These are phyloP conservation scores for Neofusicoccum kwambonambiense DNA, from an alignment of 2,329 filamentous ascomycete genomes.

Conservation along the genomic window DNA sequence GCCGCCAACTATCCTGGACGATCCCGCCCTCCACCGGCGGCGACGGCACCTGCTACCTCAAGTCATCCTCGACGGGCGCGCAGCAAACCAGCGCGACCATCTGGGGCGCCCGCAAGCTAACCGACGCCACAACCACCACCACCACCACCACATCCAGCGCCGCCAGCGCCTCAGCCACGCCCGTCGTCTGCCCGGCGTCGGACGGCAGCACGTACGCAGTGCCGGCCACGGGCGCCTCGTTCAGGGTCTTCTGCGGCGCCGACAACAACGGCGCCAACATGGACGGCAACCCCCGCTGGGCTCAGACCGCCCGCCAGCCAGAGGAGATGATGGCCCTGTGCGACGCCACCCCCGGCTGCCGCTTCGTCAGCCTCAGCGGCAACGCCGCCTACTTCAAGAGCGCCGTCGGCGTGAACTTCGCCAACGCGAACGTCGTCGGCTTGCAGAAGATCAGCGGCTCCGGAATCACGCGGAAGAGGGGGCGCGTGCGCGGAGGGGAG, in stretches of 20 bases:
- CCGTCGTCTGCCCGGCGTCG: not conserved
- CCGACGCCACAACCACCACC: not conserved
- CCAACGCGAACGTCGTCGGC: not conserved
- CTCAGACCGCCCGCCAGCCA: not conserved
- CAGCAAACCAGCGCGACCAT: not conserved
- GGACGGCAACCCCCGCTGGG: conserved; percentile 2
- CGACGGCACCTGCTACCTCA: conserved; percentile 13
- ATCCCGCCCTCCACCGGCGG: not conserved
- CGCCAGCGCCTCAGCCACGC: not conserved
- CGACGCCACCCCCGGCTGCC: not conserved
- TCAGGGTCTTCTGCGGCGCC: not conserved
- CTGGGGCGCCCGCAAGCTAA: conserved; percentile 10
- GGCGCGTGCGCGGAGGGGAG: not conserved
- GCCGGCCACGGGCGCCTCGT: not conserved
- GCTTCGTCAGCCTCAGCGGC: not conserved
- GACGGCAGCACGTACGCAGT: conserved; percentile 8
- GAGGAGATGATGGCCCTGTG: not conserved
- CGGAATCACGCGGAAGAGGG: not conserved
- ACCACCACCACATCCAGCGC: not conserved
- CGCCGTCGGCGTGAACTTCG: not conserved
- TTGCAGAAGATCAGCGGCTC: not conserved
- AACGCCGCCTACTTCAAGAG: conserved; percentile 7
- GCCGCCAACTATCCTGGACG: conserved; percentile 26
- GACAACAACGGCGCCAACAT: conserved; percentile 1
- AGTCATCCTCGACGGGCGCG: not conserved